These are phyloP conservation scores for Bipolaris sorokiniana DNA, from an alignment of 2,329 filamentous ascomycete genomes.

Conservation along the genomic window DNA sequence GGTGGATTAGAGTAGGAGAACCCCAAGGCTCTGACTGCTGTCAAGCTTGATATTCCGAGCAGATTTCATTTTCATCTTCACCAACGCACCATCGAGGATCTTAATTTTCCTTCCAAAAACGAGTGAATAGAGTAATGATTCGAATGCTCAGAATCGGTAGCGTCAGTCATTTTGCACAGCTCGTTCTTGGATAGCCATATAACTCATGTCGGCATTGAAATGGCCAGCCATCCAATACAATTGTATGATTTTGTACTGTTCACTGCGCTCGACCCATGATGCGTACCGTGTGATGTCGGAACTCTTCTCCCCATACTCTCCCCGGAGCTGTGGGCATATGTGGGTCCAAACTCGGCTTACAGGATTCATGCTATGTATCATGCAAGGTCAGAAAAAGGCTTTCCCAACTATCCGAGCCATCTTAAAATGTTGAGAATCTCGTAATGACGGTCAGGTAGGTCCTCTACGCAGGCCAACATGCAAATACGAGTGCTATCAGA, in stretches of 20 bases:
- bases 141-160: neutral
- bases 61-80: neutral
- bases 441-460: no score
- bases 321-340: no score
- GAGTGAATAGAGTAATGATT: conserved; percentile 1
- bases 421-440: no score
- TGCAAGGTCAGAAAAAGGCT: no score
- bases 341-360: no score
- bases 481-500: no score
- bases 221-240: neutral
- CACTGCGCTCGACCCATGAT: neutral
- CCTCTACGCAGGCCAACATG: no score
- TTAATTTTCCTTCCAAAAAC: neutral
- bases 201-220: neutral
- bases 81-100: neutral
- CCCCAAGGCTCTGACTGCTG: neutral
- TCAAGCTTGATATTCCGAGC: neutral
- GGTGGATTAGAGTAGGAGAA: neutral
- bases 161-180: neutral
- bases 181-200: neutral
- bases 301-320: neutral
- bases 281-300: neutral
- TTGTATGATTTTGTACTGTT: neutral
- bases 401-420: no score
- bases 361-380: no score